Evolutionary conservation across 495 filamentous ascomycete species (phyloP), one percentile per base, ranked within the genome.

Genomic region (Lepraria neglecta): DNA sequence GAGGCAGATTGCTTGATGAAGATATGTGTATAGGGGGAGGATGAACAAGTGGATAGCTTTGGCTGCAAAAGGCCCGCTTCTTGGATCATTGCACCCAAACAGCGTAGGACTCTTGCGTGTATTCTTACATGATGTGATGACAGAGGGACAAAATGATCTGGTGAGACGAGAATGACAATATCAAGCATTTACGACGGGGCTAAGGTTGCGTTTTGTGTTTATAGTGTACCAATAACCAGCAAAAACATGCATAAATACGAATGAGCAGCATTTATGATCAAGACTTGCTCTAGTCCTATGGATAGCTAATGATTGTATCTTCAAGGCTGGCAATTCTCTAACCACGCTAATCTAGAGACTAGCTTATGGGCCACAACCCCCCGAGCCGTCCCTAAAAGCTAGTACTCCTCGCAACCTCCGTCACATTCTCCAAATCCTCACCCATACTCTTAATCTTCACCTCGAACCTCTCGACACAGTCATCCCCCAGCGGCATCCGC

Each of bases 1-100:
- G 71, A 81, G 82, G 38, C 85, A 88, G 56, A 80, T 88, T 54
- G 71, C 71, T 55, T 80, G 65, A 76, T 47, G n/a, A 1, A 10
- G 7, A 17, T n/a, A 35, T 2, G 17, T 19, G 28, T 19, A 27
- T 15, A 33, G 12, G 6, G 31, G 19, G 10, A 2, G 28, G 17
- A 2, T 7, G 27, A 3, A 53, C 14, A 52, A 31, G 27, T 33
- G 30, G 17, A 33, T 12, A 19, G 6, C 5, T 53, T 1, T 38
- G 21, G 11, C 33, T 31, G 50, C 33, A 17, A 53, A 35, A 9
- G 31, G 17, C 31, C 30, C 50, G 31, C 27, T 53, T 53, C 50
- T 53, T 53, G 50, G 50, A 53, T 35, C 1, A 33, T 21, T 10
- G 12, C 6, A 24, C n/a, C 24, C 28, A 52, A 30, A 24, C 3